Base-by-base conservation (phyloP, 2,329 filamentous ascomycete species). In the Pseudocercospora fuligena region DNA sequence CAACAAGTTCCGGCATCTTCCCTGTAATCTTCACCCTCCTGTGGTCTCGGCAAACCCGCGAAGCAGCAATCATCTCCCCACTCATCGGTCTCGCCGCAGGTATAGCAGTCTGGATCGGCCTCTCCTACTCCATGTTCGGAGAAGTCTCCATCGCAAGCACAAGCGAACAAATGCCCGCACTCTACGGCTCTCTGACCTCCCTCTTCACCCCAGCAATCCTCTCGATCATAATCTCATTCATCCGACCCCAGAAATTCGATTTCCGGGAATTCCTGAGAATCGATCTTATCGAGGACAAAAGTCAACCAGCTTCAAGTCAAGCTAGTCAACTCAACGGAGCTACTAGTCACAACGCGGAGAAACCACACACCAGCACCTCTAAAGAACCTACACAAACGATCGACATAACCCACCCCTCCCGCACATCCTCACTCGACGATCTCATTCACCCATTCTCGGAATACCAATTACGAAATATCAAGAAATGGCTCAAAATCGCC, bases 191-290 rank as follows among this genome's bases (percentile, higher is more conserved):
- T 1, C 77, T 82, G 21, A 79, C 76, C 0, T 82, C 82, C 0
- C 79, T 83, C 62, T 83, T 84, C 72, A 80, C 81, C 0, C 83
- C 83, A 0, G 79, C 76, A 0, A 64, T 84, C 0, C 84, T 82
- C 69, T 84, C 82, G 0, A 76, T 85, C 0, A 31, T 82, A 3
- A 79, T 85, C 16, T 84, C 83, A 1, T 27, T 73, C 14, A 25
- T 64, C 3, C 63, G 66, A 46, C 73, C 74, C 5, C 66, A 62
- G n/a, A 59, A 76, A 6, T 82, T 82, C 49, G 80, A 82, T 70
- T 82, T 80, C 79, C 73, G 78, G 23, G 76, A 82, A 57, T 84
- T 84, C 67, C 73, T 85, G 0, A 77, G 81, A 33, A 81, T 85
- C 12, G 82, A 84, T 61, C 76, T 84, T 0, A 79, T 79, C 14